Conservation (phyloP, 768 basidiomycete genomes). For the Sarcodon sp. region DNA sequence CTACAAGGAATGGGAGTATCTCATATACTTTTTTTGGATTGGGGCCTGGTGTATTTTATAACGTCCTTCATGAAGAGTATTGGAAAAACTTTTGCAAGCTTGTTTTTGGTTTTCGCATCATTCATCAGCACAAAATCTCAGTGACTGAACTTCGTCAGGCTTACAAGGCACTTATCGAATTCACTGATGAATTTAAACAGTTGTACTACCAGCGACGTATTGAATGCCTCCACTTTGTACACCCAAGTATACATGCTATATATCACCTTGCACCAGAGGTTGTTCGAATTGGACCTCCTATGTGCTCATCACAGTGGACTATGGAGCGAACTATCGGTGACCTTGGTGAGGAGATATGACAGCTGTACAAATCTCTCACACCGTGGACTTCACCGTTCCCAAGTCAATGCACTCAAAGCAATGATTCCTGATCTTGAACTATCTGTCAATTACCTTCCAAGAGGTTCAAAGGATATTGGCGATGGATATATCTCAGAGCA, state of each 20-base stretch:
- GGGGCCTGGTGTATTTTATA: slow-evolving; percentile 13
- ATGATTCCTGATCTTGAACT: slow-evolving; percentile 10
- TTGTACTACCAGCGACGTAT: slow-evolving; percentile 18
- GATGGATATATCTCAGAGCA: slow-evolving; percentile 10
- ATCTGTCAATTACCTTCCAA: background rate
- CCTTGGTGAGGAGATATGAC: slow-evolving; percentile 13
- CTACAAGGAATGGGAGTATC: slow-evolving; percentile 17
- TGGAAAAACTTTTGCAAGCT: slow-evolving; percentile 16
- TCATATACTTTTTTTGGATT: slow-evolving; percentile 10
- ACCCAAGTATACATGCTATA: slow-evolving; percentile 18
- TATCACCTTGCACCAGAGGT: slow-evolving; percentile 16
- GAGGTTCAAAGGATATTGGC: slow-evolving; percentile 9
- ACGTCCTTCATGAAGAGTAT: slow-evolving; percentile 11
- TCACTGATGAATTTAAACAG: slow-evolving; percentile 19
- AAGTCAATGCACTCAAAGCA: no score
- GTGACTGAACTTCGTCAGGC: slow-evolving; percentile 9
- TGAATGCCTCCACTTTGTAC: slow-evolving; percentile 19
- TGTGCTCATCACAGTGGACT: slow-evolving; percentile 8
- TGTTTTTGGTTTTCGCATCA: slow-evolving; percentile 11
- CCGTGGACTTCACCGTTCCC: slow-evolving; percentile 9
- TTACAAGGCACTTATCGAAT: slow-evolving; percentile 13
- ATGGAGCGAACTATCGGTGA: slow-evolving; percentile 14
- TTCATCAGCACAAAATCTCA: slow-evolving; percentile 9
- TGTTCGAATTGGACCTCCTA: slow-evolving; percentile 8
- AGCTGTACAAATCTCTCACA: slow-evolving; percentile 14